phyloP scores from a whole-genome alignment of 257 asterid genomes.

The Hygrophila difformis region DNA sequence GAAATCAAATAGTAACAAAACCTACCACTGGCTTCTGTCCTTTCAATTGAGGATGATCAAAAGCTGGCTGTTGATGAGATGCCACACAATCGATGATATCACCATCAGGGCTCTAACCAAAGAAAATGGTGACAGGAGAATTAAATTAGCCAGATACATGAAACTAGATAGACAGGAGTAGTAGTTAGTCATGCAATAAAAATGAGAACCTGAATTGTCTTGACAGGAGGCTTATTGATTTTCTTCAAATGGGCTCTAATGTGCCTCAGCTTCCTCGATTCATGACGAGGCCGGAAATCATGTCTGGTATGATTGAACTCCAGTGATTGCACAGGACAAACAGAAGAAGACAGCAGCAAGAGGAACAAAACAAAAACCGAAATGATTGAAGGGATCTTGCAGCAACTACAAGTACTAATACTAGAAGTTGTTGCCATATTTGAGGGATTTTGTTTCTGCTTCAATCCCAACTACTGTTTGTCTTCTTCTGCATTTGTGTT shows the following conservation, averaged over 20 bases:
- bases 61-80: constrained; percentile 79
- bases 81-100: constrained; percentile 77
- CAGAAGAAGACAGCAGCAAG: constrained; percentile 35
- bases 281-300: constrained; percentile 36
- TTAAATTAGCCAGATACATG: too few relatives aligned
- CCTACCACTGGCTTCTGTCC: constrained; percentile 73
- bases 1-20: background rate
- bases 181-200: too few relatives aligned
- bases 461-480: constrained; percentile 25
- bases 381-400: constrained; percentile 59
- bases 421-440: constrained; percentile 28
- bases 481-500: constrained; percentile 33
- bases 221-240: constrained; percentile 67
- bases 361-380: constrained; percentile 49
- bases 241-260: constrained; percentile 54
- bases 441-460: constrained; percentile 19
- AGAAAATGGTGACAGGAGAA: background rate
- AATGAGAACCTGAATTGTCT: constrained; percentile 53
- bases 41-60: constrained; percentile 67
- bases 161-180: background rate
- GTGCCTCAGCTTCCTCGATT: constrained; percentile 29
- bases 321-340: constrained; percentile 40
- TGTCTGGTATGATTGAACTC: constrained; percentile 30
- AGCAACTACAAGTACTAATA: constrained; percentile 17
- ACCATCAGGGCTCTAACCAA: constrained; percentile 80